Conservation (phyloP, 1,139 yeast species). For the Ashbya aceris region DNA sequence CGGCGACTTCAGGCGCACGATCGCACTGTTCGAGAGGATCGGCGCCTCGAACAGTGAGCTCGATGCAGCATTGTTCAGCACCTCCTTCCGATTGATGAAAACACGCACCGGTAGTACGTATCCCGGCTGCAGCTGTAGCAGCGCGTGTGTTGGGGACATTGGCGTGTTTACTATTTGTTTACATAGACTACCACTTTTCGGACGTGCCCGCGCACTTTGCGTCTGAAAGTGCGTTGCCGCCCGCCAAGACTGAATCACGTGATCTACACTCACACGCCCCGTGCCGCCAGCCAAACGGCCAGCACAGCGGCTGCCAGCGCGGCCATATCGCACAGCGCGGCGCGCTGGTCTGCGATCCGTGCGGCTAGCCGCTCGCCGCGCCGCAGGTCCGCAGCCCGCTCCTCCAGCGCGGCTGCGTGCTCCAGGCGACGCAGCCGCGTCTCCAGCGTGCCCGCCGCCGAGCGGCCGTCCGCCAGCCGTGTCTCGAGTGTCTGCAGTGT, state of each 20-base stretch:
- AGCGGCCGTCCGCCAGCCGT: not conserved
- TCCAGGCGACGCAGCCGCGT: slow-evolving; percentile 7
- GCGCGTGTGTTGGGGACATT: too few relatives aligned
- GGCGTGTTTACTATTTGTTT: too few relatives aligned
- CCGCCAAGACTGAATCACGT: too few relatives aligned
- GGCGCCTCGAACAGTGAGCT: slow-evolving; percentile 26
- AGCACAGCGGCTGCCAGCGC: too few relatives aligned
- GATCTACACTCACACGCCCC: too few relatives aligned
- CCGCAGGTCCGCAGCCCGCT: slow-evolving; percentile 17
- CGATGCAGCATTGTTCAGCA: slow-evolving; percentile 14
- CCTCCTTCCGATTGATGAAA: slow-evolving; percentile 24
- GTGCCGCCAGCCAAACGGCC: too few relatives aligned
- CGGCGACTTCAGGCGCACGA: slow-evolving; percentile 26
- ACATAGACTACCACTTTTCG: too few relatives aligned
- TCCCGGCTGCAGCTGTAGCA: slow-evolving; percentile 6
- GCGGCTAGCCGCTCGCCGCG: slow-evolving; percentile 15
- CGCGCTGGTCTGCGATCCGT: slow-evolving; percentile 7
- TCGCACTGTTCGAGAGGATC: slow-evolving; percentile 27
- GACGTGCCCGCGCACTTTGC: too few relatives aligned
- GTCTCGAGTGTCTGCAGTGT: too few relatives aligned
- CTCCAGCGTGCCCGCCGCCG: not conserved
- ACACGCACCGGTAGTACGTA: slow-evolving; percentile 22
- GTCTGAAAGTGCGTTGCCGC: too few relatives aligned
- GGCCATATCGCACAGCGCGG: too few relatives aligned
- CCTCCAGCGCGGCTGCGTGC: slow-evolving; percentile 15